Conservation (phyloP, 1,284 basidiomycete species). For the Inonotus obliquus region DNA sequence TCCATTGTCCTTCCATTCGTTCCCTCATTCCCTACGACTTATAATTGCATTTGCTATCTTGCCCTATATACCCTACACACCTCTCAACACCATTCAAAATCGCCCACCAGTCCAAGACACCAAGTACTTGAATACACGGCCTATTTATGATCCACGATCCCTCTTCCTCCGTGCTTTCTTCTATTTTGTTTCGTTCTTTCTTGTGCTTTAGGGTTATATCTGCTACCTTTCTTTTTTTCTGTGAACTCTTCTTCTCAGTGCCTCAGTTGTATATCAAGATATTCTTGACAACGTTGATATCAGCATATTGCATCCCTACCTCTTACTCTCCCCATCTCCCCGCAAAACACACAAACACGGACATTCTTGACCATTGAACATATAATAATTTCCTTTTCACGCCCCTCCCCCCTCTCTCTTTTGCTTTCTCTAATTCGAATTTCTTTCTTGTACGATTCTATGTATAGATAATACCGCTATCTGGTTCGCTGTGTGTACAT, state of each 20-base stretch:
- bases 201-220: background rate
- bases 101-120: too few relatives aligned
- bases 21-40: background rate
- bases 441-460: background rate
- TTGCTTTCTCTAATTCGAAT: background rate
- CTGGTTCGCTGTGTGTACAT: too few relatives aligned
- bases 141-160: background rate
- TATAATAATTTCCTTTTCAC: background rate
- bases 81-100: too few relatives aligned
- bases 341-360: too few relatives aligned
- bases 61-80: too few relatives aligned
- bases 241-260: background rate
- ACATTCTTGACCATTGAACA: too few relatives aligned
- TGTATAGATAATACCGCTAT: too few relatives aligned
- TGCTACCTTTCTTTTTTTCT: background rate
- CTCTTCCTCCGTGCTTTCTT: background rate
- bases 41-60: background rate
- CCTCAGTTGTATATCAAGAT: too few relatives aligned
- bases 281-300: too few relatives aligned
- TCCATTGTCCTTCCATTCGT: background rate
- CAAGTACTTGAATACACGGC: background rate
- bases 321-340: too few relatives aligned
- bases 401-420: background rate
- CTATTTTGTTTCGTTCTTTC: background rate
- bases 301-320: too few relatives aligned